A percentile compares a stretch with the other conserved stretches of the same genome.
Evolutionary conservation across 148 eudicot species (phyloP).

Genomic region (Chenopodium berlandieri): DNA sequence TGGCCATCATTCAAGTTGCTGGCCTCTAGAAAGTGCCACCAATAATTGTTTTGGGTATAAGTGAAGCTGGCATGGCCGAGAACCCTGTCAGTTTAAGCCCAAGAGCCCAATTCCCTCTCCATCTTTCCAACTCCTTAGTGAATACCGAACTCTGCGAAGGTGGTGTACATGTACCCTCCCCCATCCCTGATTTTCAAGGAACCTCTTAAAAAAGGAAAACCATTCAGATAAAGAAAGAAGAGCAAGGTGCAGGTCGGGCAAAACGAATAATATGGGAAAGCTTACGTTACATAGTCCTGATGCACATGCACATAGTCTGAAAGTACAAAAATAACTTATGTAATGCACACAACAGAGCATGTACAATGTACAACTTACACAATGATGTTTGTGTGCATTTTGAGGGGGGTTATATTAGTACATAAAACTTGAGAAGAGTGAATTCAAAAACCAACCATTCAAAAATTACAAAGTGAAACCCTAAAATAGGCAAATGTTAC

Average conservation of each 20-base stretch:
- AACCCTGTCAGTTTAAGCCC: background rate
- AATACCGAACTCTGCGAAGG: too few species aligned
- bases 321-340: conserved; percentile 9
- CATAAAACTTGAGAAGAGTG: background rate
- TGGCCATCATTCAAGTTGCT: background rate
- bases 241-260: conserved; percentile 6
- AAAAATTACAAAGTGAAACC: background rate
- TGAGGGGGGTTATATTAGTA: conserved; percentile 19
- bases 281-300: conserved; percentile 14
- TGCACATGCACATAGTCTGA: conserved; percentile 1
- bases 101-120: too few species aligned
- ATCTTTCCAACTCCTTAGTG: too few species aligned
- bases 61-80: background rate
- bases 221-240: conserved; percentile 7
- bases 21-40: too few species aligned
- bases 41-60: too few species aligned
- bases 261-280: conserved; percentile 17
- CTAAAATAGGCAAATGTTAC: conserved; percentile 20
- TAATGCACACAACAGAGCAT: conserved; percentile 8
- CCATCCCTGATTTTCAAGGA: too few species aligned
- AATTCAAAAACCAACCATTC: conserved; percentile 15
- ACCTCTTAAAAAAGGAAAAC: background rate
- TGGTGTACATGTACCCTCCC: too few species aligned
- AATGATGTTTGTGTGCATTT: conserved; percentile 16
- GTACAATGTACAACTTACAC: conserved; percentile 9